phyloP scores from a whole-genome alignment of 257 asterid genomes.

The Nicotiana tabacum region DNA sequence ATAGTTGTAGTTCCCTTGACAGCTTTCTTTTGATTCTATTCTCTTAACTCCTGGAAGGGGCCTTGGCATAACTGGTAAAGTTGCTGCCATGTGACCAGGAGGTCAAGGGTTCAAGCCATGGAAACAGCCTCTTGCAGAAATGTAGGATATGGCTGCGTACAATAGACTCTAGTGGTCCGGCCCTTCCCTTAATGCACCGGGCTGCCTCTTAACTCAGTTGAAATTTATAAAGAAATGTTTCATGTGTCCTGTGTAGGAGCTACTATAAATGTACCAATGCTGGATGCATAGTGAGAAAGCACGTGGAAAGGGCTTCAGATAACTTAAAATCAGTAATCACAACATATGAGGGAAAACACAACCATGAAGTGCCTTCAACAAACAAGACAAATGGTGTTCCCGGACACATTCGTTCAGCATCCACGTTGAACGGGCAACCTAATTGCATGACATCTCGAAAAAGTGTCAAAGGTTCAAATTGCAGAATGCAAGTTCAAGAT shows the following conservation, averaged over 20 bases:
- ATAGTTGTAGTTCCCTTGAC: not conserved
- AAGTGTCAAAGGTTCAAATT: not conserved
- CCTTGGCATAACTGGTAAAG: no score
- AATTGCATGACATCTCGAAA: not conserved
- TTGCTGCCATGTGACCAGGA: no score
- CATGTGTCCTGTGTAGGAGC: conserved; percentile 37
- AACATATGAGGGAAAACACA: conserved; percentile 84
- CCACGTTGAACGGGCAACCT: not conserved
- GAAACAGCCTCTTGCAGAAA: no score
- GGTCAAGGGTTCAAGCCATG: no score
- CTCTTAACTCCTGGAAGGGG: no score
- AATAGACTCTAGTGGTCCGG: no score
- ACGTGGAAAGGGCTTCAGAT: conserved; percentile 72
- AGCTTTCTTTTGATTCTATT: not conserved
- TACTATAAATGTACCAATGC: conserved; percentile 85
- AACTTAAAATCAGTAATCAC: conserved; percentile 60
- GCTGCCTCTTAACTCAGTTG: not conserved
- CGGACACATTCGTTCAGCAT: not conserved
- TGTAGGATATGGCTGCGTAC: no score
- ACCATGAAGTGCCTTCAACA: conserved; percentile 51
- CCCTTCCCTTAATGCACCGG: no score
- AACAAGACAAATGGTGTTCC: conserved; percentile 18
- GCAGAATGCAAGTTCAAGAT: not conserved
- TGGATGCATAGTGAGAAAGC: conserved; percentile 74
- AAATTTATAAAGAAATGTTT: not conserved